A percentile compares a stretch with the other conserved stretches of the same genome.
Evolutionary conservation across 164 flowering plant species (phyloP).

Genomic region (Chimonanthus praecox): DNA sequence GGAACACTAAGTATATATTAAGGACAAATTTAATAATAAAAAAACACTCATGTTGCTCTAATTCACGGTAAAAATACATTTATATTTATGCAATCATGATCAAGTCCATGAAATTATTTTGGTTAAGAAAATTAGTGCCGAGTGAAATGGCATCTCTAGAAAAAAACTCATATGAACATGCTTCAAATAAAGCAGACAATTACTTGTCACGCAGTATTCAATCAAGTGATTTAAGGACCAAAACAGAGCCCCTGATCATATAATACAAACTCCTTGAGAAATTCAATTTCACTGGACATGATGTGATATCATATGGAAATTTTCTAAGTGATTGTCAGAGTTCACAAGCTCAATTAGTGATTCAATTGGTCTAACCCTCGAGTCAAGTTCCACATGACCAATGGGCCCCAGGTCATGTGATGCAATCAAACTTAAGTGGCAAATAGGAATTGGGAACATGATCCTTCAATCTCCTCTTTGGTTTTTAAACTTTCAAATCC

Average conservation of each 20-base stretch:
- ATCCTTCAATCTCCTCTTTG: slow-evolving; percentile 1
- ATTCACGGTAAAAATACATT: background rate
- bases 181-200: background rate
- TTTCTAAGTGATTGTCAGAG: background rate
- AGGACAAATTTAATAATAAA: too few relatives aligned
- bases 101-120: background rate
- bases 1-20: background rate
- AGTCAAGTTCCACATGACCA: background rate
- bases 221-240: background rate
- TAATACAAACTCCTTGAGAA: background rate
- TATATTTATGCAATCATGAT: background rate
- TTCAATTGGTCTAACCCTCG: background rate
- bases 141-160: background rate
- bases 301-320: background rate
- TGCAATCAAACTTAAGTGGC: slow-evolving; percentile 9
- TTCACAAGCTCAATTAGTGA: background rate
- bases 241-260: background rate
- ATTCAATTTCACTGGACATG: background rate
- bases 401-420: slow-evolving; percentile 8
- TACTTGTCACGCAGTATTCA: background rate
- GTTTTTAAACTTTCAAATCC: background rate
- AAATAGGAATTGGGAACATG: slow-evolving; percentile 11
- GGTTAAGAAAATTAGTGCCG: background rate
- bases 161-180: background rate
- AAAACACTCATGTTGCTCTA: background rate